Percentiles rank a stretch among this genome's conserved stretches.
These are phyloP conservation scores for Penicillium palitans DNA, from an alignment of 2,329 filamentous ascomycete species.

Conservation along the genomic window DNA sequence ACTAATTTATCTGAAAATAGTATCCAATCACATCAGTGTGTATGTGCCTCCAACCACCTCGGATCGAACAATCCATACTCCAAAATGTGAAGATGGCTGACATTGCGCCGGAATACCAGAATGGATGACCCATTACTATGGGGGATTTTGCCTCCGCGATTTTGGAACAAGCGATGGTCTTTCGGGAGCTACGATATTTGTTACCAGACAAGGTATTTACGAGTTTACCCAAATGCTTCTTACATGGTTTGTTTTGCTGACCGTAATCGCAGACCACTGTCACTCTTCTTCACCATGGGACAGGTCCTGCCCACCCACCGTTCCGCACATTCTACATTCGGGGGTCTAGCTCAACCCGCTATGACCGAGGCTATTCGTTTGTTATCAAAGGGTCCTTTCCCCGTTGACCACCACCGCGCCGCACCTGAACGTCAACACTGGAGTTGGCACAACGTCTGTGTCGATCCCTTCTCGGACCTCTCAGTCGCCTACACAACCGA, in stretches of 20 bases:
- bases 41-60: slow-evolving; percentile 56
- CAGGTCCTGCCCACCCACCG: slow-evolving; percentile 91
- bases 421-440: slow-evolving; percentile 37
- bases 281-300: slow-evolving; percentile 81
- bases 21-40: slow-evolving; percentile 87
- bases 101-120: slow-evolving; percentile 51
- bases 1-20: slow-evolving; percentile 46
- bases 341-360: slow-evolving; percentile 87
- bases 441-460: slow-evolving; percentile 44
- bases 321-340: slow-evolving; percentile 70
- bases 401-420: slow-evolving; percentile 48
- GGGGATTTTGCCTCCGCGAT: slow-evolving; percentile 78
- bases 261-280: slow-evolving; percentile 55
- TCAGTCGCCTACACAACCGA: slow-evolving; percentile 43
- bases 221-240: background rate
- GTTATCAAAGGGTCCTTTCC: slow-evolving; percentile 67
- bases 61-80: slow-evolving; percentile 18
- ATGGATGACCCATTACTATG: slow-evolving; percentile 93
- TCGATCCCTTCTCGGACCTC: slow-evolving; percentile 50
- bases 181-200: slow-evolving; percentile 95
- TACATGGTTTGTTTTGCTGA: slow-evolving; percentile 4
- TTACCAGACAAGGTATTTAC: slow-evolving; percentile 74
- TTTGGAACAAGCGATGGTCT: slow-evolving; percentile 79
- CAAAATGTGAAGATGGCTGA: slow-evolving; percentile 28
- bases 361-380: slow-evolving; percentile 82